Conservation (phyloP, 2,329 filamentous ascomycete species). For the Chaetothyriales sp. region DNA sequence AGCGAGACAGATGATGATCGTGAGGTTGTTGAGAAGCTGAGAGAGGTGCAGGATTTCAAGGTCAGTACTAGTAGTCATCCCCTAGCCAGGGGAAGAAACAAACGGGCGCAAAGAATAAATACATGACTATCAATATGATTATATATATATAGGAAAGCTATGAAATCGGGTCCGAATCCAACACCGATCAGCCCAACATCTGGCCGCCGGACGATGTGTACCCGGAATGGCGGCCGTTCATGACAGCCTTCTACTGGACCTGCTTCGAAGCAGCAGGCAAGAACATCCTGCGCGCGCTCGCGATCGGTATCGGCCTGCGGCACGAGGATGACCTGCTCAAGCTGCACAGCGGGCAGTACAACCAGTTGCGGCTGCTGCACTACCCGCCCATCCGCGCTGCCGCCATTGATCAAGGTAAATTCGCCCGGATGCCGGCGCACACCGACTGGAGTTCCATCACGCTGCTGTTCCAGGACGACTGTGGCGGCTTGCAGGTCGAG, state of each 20-base stretch:
- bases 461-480: no score
- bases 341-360: no score
- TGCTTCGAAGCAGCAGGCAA: slow-evolving; percentile 39
- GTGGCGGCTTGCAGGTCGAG: no score
- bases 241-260: slow-evolving; percentile 37
- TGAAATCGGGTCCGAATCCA: slow-evolving; percentile 38
- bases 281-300: slow-evolving; percentile 32
- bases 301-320: slow-evolving; percentile 34
- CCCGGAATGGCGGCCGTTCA: slow-evolving; percentile 36
- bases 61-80: slow-evolving; percentile 21
- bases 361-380: no score
- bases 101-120: no score
- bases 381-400: no score
- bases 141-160: slow-evolving; percentile 37
- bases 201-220: slow-evolving; percentile 35
- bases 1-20: slow-evolving; percentile 26
- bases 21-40: slow-evolving; percentile 27
- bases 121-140: no score
- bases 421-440: no score
- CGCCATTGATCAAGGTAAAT: no score
- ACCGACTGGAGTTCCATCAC: no score
- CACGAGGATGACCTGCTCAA: slow-evolving; percentile 35
- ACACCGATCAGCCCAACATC: slow-evolving; percentile 35
- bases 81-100: background rate
- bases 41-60: slow-evolving; percentile 36